A percentile compares a stretch with the other conserved stretches of the same genome.
phyloP scores from a whole-genome alignment of 2,329 filamentous ascomycete species.

The Fusarium sp. region DNA sequence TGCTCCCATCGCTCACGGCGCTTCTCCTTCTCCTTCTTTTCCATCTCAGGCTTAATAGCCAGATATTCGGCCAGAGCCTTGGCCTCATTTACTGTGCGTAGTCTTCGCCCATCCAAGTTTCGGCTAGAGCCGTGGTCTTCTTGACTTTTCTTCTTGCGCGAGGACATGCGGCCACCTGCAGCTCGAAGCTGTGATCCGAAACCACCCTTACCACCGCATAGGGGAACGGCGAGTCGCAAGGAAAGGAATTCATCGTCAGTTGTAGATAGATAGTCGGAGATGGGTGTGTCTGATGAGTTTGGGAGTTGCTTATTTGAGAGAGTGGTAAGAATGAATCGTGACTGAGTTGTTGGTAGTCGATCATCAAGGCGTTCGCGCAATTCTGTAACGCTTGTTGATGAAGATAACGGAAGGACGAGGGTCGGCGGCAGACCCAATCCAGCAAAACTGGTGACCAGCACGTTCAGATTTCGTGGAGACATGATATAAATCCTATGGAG shows the following conservation, averaged over 20 bases:
- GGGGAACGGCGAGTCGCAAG: slow-evolving; percentile 79
- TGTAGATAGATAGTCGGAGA: slow-evolving; percentile 71
- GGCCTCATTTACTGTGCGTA: slow-evolving; percentile 93
- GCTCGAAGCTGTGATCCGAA: slow-evolving; percentile 97
- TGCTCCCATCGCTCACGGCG: slow-evolving; percentile 86
- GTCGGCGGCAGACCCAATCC: slow-evolving; percentile 87
- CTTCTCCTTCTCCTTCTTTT: slow-evolving; percentile 90
- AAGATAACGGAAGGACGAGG: slow-evolving; percentile 77
- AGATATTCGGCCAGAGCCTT: slow-evolving; percentile 96
- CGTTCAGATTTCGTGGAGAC: slow-evolving; percentile 72
- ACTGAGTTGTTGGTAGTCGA: slow-evolving; percentile 67
- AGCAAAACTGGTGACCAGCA: slow-evolving; percentile 85
- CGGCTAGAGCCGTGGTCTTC: slow-evolving; percentile 91
- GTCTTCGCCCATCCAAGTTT: slow-evolving; percentile 88
- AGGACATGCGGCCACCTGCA: slow-evolving; percentile 97
- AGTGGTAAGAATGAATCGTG: slow-evolving; percentile 82
- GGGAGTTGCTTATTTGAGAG: slow-evolving; percentile 78
- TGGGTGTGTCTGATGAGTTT: slow-evolving; percentile 60
- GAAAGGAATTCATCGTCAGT: slow-evolving; percentile 77
- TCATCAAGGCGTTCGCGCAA: slow-evolving; percentile 72
- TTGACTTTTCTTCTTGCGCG: slow-evolving; percentile 85
- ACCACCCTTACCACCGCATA: slow-evolving; percentile 95
- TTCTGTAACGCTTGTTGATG: slow-evolving; percentile 72
- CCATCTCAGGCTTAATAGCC: slow-evolving; percentile 97
- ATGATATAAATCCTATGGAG: slow-evolving; percentile 53